Base-by-base conservation (phyloP, 768 basidiomycete genomes). In the Calocybe indica region DNA sequence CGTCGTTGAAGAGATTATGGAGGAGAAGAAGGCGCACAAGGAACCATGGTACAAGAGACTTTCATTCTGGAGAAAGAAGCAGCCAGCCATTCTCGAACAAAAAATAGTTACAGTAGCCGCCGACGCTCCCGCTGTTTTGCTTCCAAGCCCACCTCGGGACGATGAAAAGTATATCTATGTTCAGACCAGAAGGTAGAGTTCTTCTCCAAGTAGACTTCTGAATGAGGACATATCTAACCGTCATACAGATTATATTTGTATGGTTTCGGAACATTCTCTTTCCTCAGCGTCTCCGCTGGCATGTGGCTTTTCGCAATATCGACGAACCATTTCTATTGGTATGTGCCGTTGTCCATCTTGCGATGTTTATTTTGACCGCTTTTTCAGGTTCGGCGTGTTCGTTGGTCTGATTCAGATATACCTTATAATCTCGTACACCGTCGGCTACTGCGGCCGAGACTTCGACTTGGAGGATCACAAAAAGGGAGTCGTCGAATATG, bases 281-380 rank as follows among this genome's bases (percentile, higher is more conserved):
- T 62, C 53, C 50, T 62, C 22, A 55, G 54, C 30, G 53, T 60
- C 31, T 61, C 59, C 3, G 54, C 52, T 10, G 62, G 57, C 2
- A 60, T 59, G 55, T 62, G 62, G 62, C 57, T 62, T 31, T 62
- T 59, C 47, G 53, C 60, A 7, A 52, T 62, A 28, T 56, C 56
- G 1, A 51, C 56, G 37, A 54, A 39, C 13, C 50, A 55, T 14
- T 62, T 58, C 36, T 55, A 55, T 31, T 62, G 62, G 62, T 60
- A 46, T 42, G 62, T 32, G 32, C 9, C 2, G 11, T 36, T 11
- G 35, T 28, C 22, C 37, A 29, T 13, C 31, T 15, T 30, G 31
- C 22, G 9, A 8, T 43, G 45, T 3, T 43, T 10, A 13, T 46
- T n/a, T 33, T 15, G 22, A 12, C 9, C 9, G 14, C 7, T 50